Conservation (phyloP, 345 rosid species). For the Populus euphratica region DNA sequence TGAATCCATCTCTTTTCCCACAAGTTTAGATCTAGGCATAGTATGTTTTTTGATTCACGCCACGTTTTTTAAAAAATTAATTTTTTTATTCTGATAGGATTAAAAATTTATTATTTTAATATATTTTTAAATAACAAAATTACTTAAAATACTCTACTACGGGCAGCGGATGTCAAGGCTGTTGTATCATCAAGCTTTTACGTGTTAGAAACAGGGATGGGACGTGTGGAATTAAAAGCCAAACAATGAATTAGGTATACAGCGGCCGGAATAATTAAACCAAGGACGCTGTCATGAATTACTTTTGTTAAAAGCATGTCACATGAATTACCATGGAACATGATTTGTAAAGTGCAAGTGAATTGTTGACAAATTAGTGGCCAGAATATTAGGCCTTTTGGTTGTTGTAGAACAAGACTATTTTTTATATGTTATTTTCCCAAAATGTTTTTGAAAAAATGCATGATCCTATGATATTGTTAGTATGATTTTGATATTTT, state of each 20-base stretch:
- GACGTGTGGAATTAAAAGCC: slow-evolving; percentile 2
- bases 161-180: not conserved
- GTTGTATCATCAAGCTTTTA: not conserved
- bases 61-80: no score
- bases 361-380: not conserved
- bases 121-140: no score
- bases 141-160: no score
- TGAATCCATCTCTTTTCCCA: not conserved
- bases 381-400: not conserved
- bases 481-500: not conserved
- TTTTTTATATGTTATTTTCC: no score
- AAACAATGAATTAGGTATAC: slow-evolving; percentile 4
- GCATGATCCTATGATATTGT: not conserved
- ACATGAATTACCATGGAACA: not conserved
- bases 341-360: not conserved
- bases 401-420: not conserved
- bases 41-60: no score
- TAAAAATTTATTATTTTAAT: no score
- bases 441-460: no score
- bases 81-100: no score
- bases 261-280: not conserved
- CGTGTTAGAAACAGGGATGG: not conserved
- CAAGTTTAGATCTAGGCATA: not conserved
- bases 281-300: not conserved
- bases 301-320: not conserved